Percentiles rank a stretch among this genome's conserved stretches.
Conservation (phyloP, 179 eudicot species). For the Pouteria campechiana region DNA sequence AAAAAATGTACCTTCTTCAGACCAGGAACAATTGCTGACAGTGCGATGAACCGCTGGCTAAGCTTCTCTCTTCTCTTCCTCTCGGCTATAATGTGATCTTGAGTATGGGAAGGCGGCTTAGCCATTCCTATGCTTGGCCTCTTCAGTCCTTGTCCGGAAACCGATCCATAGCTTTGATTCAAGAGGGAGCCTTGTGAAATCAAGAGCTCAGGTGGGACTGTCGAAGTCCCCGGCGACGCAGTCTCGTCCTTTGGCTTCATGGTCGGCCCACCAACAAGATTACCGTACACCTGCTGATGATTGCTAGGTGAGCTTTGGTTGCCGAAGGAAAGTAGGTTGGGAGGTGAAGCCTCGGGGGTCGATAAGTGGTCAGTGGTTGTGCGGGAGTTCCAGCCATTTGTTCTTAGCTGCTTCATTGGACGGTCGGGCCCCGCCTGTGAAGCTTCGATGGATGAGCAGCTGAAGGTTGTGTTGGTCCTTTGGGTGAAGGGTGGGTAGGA, state of each 20-base stretch:
- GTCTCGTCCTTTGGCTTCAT: constrained; percentile 16
- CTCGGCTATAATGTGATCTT: constrained; percentile 39
- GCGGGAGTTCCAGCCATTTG: not conserved
- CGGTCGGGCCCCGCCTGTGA: not conserved
- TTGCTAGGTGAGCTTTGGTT: too few species aligned
- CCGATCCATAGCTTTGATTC: constrained; percentile 11
- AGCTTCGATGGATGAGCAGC: constrained; percentile 3
- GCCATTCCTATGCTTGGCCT: constrained; percentile 5
- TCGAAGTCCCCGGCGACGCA: not conserved
- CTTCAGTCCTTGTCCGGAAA: constrained; percentile 19
- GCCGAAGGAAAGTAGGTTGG: not conserved
- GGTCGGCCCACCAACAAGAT: not conserved
- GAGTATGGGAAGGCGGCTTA: constrained; percentile 12
- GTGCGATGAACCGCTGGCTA: constrained; percentile 32
- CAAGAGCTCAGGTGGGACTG: constrained; percentile 3
- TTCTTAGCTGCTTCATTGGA: constrained; percentile 9
- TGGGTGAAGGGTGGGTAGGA: too few species aligned
- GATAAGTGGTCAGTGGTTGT: not conserved
- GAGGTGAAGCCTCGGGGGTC: not conserved
- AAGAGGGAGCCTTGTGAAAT: constrained; percentile 8
- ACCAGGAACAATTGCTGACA: constrained; percentile 36
- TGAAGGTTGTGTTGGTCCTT: constrained; percentile 1
- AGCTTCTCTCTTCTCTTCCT: constrained; percentile 40
- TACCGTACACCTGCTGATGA: too few species aligned
- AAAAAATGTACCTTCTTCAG: constrained; percentile 25